Percentiles rank a stretch among this genome's conserved stretches.
These are phyloP conservation scores for Boletus reticulatus DNA, from an alignment of 768 basidiomycete genomes.

Conservation along the genomic window DNA sequence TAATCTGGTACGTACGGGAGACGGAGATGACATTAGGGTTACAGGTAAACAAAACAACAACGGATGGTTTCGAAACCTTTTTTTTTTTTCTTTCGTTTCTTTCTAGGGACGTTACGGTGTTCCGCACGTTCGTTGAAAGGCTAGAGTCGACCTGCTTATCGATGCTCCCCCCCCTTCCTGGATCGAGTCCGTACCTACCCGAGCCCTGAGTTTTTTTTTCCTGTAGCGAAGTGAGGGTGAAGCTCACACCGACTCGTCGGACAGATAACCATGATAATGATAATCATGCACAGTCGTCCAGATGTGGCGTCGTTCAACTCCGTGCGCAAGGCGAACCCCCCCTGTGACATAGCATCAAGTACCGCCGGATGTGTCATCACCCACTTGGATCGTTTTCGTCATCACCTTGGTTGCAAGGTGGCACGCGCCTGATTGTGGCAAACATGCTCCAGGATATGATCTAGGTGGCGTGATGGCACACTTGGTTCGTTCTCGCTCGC, in stretches of 20 bases:
- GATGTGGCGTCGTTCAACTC: too few relatives aligned
- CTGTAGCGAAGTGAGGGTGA: conserved; percentile 21
- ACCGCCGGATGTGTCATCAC: too few relatives aligned
- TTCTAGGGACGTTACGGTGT: not conserved
- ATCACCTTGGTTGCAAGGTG: too few relatives aligned
- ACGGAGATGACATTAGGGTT: not conserved
- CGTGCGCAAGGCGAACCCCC: too few relatives aligned
- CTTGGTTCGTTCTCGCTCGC: not conserved
- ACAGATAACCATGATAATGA: not conserved
- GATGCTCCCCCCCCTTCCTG: too few relatives aligned
- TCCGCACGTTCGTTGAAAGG: not conserved
- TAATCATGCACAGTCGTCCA: not conserved
- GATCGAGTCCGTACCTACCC: not conserved
- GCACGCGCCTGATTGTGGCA: too few relatives aligned
- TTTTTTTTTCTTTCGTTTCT: not conserved
- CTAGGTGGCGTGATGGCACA: not conserved
- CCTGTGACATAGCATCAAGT: too few relatives aligned
- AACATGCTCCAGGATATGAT: too few relatives aligned
- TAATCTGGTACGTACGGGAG: not conserved
- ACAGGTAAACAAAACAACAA: too few relatives aligned
- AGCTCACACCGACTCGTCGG: conserved; percentile 12
- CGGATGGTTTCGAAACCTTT: not conserved
- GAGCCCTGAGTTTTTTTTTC: not conserved
- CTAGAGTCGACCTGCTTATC: not conserved
- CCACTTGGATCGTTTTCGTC: too few relatives aligned